Base-by-base conservation (phyloP, 768 basidiomycete species). In the Chalciporus chontae region DNA sequence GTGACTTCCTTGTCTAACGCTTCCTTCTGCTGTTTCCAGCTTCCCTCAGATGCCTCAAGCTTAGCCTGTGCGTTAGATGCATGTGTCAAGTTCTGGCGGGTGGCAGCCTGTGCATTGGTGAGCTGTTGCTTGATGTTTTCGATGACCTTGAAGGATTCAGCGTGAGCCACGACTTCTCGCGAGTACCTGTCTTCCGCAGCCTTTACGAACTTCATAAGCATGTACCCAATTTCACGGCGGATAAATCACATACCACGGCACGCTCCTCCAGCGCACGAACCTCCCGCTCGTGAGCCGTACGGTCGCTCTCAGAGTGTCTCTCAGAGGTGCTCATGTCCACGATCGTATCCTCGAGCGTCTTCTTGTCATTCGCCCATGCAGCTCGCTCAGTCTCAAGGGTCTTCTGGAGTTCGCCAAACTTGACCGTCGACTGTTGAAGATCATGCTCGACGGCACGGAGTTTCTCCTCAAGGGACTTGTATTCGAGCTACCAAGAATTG, bases 101-200 rank as follows among this genome's bases (percentile, higher is more conserved):
- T 76, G 8, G 76, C 61, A 2, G 71, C 62, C 57, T 85, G 83
- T 4, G 76, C 69, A 11, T 66, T 61, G 14, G 73, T 61, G 4
- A 94, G 71, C 37, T 90, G 80, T 43, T 80, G 74, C 63, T 83
- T 87, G 53, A 91, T 70, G 9, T 60, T 70, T 10, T 84, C 80
- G 10, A 90, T 76, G 11, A 72, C 54, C 69, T 90, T 90, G 74
- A 94, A 86, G 0, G 87, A 78, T 18, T 92, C 90, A 0, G 92
- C 91, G 64, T 94, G 92, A 1, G 87, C 74, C 27, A 94, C 71
- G n/a, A 94, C 79, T 62, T 91, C 91, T 44, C 83, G 77, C 5
- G 84, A 78, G 57, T 93, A 93, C 47, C 84, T 80, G 45, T 88
- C 86, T 62, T 94, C 89, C 5, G 89, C 89, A 55, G 83, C 77